Conservation (phyloP, 495 filamentous ascomycete genomes). For the Penicillium fimorum region DNA sequence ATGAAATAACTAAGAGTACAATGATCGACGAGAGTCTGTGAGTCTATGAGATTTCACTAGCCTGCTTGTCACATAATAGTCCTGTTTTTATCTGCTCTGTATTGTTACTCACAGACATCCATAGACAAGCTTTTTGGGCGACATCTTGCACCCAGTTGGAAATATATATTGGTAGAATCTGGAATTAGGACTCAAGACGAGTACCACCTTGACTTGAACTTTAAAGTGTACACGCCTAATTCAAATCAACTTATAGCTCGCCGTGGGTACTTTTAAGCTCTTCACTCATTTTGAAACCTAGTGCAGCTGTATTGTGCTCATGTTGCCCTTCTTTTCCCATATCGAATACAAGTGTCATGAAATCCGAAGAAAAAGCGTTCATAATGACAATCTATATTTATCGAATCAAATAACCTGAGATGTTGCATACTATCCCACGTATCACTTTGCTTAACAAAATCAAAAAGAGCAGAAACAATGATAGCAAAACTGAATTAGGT, state of each 20-base stretch:
- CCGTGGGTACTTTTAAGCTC: too few relatives aligned
- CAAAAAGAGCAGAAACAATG: neutral
- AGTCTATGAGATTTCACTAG: neutral
- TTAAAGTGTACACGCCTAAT: too few relatives aligned
- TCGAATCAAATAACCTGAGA: neutral
- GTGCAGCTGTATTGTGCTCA: too few relatives aligned
- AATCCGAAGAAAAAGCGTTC: neutral
- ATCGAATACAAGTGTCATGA: neutral
- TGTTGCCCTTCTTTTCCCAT: neutral
- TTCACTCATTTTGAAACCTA: too few relatives aligned
- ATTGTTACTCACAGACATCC: too few relatives aligned
- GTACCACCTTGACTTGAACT: too few relatives aligned
- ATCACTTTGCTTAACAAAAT: neutral
- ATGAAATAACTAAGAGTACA: neutral
- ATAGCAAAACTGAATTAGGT: neutral
- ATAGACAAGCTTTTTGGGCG: too few relatives aligned
- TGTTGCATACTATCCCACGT: neutral
- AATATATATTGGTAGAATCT: too few relatives aligned
- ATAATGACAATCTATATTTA: neutral
- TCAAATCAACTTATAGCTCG: too few relatives aligned
- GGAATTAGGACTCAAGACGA: too few relatives aligned
- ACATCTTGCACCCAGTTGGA: too few relatives aligned
- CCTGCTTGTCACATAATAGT: neutral
- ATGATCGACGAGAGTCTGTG: neutral
- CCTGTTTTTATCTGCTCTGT: too few relatives aligned